Percentiles rank a stretch among this genome's conserved stretches.
These are phyloP conservation scores for Amoebophrya sp. DNA, from an alignment of 169 alveolate species.

Conservation along the genomic window DNA sequence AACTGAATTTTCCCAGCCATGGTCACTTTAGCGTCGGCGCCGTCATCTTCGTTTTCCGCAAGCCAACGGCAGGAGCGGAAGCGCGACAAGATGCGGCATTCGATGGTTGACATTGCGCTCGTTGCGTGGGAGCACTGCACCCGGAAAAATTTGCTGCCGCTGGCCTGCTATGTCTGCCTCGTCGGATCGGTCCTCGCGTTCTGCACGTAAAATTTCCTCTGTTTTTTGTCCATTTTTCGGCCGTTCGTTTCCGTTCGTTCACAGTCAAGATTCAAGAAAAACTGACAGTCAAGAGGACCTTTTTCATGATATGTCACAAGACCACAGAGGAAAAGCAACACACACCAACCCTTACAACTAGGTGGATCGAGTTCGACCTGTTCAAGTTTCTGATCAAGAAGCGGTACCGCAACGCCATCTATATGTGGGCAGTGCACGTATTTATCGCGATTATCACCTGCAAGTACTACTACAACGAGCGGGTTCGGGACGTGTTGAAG, in stretches of 20 bases:
- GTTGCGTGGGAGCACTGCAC: not conserved
- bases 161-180: not conserved
- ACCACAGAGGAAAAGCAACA: no score
- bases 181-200: not conserved
- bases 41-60: no score
- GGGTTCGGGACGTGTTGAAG: not conserved
- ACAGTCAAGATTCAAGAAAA: no score
- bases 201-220: not conserved
- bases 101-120: not conserved
- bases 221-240: no score
- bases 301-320: no score
- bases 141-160: not conserved
- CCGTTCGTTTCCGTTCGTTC: no score
- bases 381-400: not conserved
- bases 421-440: not conserved
- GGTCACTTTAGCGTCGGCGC: no score
- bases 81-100: not conserved
- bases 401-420: not conserved
- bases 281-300: no score
- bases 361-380: not conserved
- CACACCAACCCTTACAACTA: no score
- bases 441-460: not conserved
- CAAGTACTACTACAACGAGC: slow-evolving; percentile 13
- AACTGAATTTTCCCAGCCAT: no score
- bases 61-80: no score